Conservation (phyloP, 345 rosid species). For the Syzygium grande region DNA sequence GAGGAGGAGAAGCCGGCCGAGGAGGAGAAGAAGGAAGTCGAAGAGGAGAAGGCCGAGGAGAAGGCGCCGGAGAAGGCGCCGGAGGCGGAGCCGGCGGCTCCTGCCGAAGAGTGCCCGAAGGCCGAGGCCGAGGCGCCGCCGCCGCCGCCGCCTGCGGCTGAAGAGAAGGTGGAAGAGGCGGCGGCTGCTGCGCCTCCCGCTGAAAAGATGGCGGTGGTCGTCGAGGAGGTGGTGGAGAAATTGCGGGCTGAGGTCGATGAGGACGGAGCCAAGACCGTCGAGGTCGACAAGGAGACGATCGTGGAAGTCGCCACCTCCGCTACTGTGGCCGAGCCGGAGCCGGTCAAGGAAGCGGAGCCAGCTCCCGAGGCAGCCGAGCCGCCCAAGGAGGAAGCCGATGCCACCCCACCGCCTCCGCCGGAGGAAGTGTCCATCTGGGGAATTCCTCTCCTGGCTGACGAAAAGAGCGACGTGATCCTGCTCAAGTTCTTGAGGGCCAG, state of each 20-base stretch:
- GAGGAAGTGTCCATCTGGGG: conserved; percentile 41
- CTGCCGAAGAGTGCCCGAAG: conserved; percentile 7
- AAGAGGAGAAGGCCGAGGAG: conserved; percentile 67
- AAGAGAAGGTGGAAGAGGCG: conserved; percentile 27
- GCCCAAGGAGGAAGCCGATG: background rate
- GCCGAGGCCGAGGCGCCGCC: conserved; percentile 9
- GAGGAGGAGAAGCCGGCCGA: conserved; percentile 5
- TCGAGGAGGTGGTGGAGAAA: conserved; percentile 28
- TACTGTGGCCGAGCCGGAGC: conserved; percentile 9
- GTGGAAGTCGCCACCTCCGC: conserved; percentile 33
- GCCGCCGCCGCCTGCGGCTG: conserved; percentile 5
- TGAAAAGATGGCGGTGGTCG: conserved; percentile 1
- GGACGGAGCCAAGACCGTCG: conserved; percentile 86
- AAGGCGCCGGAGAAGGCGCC: conserved; percentile 29
- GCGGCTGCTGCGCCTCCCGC: conserved; percentile 22
- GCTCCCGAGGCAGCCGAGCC: conserved; percentile 16
- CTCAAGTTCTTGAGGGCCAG: conserved; percentile 50
- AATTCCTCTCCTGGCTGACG: conserved; percentile 31
- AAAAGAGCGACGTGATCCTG: conserved; percentile 29
- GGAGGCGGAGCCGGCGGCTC: conserved; percentile 6
- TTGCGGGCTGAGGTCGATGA: conserved; percentile 38
- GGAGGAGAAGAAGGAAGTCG: background rate
- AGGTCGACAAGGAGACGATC: conserved; percentile 78
- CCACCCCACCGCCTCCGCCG: conserved; percentile 6
- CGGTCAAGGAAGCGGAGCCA: background rate